These are phyloP conservation scores for Fusarium sp. DNA, from an alignment of 2,329 filamentous ascomycete species.

Conservation along the genomic window DNA sequence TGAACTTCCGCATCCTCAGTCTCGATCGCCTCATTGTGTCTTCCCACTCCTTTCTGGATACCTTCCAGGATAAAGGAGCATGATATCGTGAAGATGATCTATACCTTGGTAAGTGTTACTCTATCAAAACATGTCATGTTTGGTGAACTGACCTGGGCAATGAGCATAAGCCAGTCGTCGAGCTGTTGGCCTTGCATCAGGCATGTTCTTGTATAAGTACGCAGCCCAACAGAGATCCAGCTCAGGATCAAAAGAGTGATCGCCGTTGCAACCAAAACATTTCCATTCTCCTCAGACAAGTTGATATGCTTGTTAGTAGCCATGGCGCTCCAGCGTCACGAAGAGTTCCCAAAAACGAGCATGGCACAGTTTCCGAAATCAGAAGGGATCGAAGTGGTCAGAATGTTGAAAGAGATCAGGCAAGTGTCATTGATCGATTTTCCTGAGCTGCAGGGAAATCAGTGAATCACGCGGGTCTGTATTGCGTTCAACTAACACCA, in stretches of 20 bases:
- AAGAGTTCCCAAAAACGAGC: slow-evolving; percentile 32
- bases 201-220: slow-evolving; percentile 59
- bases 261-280: slow-evolving; percentile 54
- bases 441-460: slow-evolving; percentile 20
- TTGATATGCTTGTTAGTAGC: slow-evolving; percentile 49
- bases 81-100: slow-evolving; percentile 62
- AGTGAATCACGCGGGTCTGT: slow-evolving; percentile 19
- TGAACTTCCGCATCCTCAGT: slow-evolving; percentile 56
- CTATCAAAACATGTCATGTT: neutral
- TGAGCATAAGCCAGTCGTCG: slow-evolving; percentile 69
- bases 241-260: slow-evolving; percentile 56
- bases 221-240: slow-evolving; percentile 59
- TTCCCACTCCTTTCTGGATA: slow-evolving; percentile 59
- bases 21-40: slow-evolving; percentile 61
- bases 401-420: slow-evolving; percentile 4
- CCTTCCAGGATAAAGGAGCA: slow-evolving; percentile 62
- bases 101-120: slow-evolving; percentile 4
- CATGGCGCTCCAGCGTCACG: slow-evolving; percentile 51
- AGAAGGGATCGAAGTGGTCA: slow-evolving; percentile 9
- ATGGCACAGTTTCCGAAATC: slow-evolving; percentile 33
- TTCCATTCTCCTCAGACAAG: slow-evolving; percentile 57
- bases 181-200: slow-evolving; percentile 61
- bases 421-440: slow-evolving; percentile 5
- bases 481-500: slow-evolving; percentile 18
- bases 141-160: slow-evolving; percentile 58